A percentile compares a stretch with the other conserved stretches of the same genome.
These are phyloP conservation scores for Solanum lycopersicoides DNA, from an alignment of 257 asterid genomes.

Conservation along the genomic window DNA sequence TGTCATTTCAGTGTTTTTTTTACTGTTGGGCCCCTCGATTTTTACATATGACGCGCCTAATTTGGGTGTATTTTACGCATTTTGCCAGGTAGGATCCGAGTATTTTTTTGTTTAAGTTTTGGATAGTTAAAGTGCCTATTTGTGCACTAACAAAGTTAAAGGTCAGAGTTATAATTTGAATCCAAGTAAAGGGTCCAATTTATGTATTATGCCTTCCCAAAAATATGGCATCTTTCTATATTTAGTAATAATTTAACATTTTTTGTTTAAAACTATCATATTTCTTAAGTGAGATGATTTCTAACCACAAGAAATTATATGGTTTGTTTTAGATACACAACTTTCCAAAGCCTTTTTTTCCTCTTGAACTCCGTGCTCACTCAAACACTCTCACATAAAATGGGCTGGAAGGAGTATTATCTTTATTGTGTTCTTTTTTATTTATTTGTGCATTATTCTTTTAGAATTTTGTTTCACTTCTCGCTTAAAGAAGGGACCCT, in stretches of 20 bases:
- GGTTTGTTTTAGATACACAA: background rate
- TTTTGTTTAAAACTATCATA: too few relatives aligned
- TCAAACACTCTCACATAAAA: background rate
- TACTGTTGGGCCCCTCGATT: too few relatives aligned
- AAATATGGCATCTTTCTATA: background rate
- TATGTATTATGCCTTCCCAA: background rate
- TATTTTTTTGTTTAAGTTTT: too few relatives aligned
- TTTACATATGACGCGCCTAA: too few relatives aligned
- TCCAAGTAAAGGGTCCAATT: too few relatives aligned
- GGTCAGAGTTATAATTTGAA: too few relatives aligned
- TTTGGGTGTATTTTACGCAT: too few relatives aligned
- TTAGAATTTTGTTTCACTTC: background rate
- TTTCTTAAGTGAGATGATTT: background rate
- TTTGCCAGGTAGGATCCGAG: too few relatives aligned
- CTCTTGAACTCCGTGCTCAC: background rate
- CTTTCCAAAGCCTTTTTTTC: background rate
- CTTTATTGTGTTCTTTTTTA: background rate
- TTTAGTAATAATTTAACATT: background rate
- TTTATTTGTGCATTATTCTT: background rate
- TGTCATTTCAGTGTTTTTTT: too few relatives aligned
- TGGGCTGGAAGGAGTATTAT: background rate
- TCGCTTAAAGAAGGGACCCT: background rate
- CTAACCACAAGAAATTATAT: background rate
- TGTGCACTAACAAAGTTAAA: too few relatives aligned
- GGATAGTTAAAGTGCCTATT: too few relatives aligned